Percentiles rank a stretch among this genome's conserved stretches.
phyloP scores from a whole-genome alignment of 495 filamentous ascomycete species.

The Polyplosphaeria fusca region DNA sequence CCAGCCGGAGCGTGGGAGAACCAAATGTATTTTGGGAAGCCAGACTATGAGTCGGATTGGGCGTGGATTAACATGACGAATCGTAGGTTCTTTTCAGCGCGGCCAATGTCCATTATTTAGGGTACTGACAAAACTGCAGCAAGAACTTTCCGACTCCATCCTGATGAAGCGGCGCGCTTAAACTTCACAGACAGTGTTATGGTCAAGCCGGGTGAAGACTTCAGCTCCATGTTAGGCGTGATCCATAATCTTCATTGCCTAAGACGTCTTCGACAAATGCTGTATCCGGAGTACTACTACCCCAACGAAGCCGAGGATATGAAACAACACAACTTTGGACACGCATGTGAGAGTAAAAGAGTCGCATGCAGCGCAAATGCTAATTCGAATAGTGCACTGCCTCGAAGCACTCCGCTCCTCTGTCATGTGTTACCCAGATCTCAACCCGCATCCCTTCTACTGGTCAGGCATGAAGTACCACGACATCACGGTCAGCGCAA shows the following conservation, averaged over 20 bases:
- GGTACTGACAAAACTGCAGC: background rate
- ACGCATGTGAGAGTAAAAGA: too few relatives aligned
- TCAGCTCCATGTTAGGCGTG: background rate
- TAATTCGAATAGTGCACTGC: constrained; percentile 2
- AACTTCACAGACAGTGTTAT: background rate
- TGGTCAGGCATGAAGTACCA: constrained; percentile 3
- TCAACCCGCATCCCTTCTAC: constrained; percentile 3
- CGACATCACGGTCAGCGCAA: background rate
- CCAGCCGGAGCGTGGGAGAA: too few relatives aligned
- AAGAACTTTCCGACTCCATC: background rate
- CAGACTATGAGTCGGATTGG: background rate
- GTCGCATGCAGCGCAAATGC: too few relatives aligned
- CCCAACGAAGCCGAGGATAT: constrained; percentile 2
- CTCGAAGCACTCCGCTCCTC: constrained; percentile 8
- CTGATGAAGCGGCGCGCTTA: background rate
- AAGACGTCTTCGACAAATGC: background rate
- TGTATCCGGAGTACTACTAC: constrained; percentile 12
- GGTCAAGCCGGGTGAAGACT: background rate
- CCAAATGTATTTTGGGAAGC: constrained; percentile 2
- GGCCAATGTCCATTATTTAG: background rate
- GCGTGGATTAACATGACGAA: background rate
- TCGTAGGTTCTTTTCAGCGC: background rate
- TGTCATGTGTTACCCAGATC: constrained; percentile 2
- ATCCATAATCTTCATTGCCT: constrained; percentile 10
- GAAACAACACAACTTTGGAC: background rate